Percentiles rank a stretch among this genome's conserved stretches.
Evolutionary conservation across 1,284 basidiomycete genomes (phyloP).

Genomic region (Puccinia horiana): DNA sequence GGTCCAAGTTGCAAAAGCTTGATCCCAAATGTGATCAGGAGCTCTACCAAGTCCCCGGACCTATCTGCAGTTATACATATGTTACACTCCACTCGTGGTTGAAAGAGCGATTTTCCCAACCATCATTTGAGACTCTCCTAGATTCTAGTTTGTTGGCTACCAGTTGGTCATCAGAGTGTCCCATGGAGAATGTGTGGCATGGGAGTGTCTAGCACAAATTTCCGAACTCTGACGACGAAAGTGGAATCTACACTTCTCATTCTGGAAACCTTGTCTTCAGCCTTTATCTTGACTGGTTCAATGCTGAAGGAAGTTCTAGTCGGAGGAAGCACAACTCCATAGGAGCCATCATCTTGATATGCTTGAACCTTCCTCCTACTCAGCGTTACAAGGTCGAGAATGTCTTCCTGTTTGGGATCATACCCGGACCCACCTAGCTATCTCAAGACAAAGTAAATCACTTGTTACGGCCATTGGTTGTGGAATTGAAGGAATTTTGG

Average conservation of each 20-base stretch:
- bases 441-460: conserved; percentile 15
- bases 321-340: background rate
- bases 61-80: background rate
- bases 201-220: conserved; percentile 16
- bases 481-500: conserved; percentile 2
- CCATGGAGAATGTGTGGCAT: conserved; percentile 20
- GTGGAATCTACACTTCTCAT: background rate
- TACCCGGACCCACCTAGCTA: background rate
- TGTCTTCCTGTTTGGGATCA: no score
- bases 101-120: background rate
- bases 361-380: conserved; percentile 3
- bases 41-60: background rate
- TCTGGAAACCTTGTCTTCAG: background rate
- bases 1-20: background rate
- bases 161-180: background rate
- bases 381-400: no score
- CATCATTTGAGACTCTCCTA: conserved; percentile 3
- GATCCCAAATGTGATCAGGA: conserved; percentile 4
- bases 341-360: background rate
- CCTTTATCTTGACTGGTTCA: background rate
- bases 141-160: background rate
- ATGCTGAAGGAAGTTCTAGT: background rate
- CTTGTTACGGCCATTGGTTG: background rate
- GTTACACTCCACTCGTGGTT: background rate
- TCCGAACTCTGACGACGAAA: background rate